Evolutionary conservation across 1,284 basidiomycete genomes (phyloP).

Genomic region (Cryptococcus neoformans): DNA sequence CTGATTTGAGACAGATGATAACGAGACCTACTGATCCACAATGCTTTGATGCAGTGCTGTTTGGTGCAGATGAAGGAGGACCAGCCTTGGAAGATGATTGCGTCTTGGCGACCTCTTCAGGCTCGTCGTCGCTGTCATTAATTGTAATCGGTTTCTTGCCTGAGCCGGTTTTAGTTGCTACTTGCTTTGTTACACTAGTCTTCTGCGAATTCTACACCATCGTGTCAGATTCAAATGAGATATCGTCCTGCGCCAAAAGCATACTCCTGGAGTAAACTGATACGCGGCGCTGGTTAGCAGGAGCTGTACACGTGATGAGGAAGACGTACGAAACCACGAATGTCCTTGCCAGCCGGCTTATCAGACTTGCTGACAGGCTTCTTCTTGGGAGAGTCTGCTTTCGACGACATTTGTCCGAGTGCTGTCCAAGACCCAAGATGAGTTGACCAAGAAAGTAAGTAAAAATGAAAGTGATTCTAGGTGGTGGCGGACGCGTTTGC

Average conservation of each 20-base stretch:
- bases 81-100: constrained; percentile 13
- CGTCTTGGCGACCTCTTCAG: constrained; percentile 10
- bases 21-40: constrained; percentile 19
- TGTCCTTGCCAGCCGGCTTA: constrained; percentile 11
- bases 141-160: constrained; percentile 16
- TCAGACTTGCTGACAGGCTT: neutral
- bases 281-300: neutral
- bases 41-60: constrained; percentile 31
- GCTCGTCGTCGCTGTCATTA: constrained; percentile 44
- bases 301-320: neutral
- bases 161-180: constrained; percentile 13
- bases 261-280: neutral
- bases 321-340: constrained; percentile 17
- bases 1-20: neutral
- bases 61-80: neutral
- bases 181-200: neutral
- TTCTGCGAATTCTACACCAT: neutral
- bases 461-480: too few relatives aligned
- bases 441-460: too few relatives aligned
- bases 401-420: neutral
- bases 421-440: too few relatives aligned
- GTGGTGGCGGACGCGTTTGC: too few relatives aligned
- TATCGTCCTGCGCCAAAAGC: neutral
- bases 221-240: neutral
- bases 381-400: constrained; percentile 9